phyloP scores from a whole-genome alignment of 208 protist genomes.

The Crithidia fasciculata region DNA sequence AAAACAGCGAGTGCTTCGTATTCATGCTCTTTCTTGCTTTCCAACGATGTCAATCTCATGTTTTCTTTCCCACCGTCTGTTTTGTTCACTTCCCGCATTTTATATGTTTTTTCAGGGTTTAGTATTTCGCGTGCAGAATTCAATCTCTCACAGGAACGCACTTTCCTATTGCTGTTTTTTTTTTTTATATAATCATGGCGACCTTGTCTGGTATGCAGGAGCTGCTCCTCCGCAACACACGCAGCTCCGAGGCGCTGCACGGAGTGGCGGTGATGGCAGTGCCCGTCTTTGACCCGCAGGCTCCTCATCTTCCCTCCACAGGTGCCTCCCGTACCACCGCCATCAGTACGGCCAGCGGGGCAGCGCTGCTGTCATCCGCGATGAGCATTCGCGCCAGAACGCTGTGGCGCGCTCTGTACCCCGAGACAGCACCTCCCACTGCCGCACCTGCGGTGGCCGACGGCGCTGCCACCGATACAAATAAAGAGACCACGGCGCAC shows the following conservation, averaged over 20 bases:
- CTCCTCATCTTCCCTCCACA: too few species aligned
- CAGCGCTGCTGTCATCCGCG: slow-evolving; percentile 14
- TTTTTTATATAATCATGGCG: neutral
- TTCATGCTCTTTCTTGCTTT: too few species aligned
- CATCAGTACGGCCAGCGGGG: neutral
- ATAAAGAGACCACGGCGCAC: neutral
- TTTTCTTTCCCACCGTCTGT: too few species aligned
- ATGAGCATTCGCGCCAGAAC: slow-evolving; percentile 40
- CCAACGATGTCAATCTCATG: too few species aligned
- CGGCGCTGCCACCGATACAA: neutral
- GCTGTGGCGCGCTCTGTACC: slow-evolving; percentile 53
- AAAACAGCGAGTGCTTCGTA: too few species aligned
- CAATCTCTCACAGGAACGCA: too few species aligned
- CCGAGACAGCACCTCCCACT: slow-evolving; percentile 34
- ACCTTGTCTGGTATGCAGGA: slow-evolving; percentile 9
- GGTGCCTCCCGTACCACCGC: neutral
- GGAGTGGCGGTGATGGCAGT: slow-evolving; percentile 38
- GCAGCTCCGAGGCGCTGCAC: slow-evolving; percentile 38
- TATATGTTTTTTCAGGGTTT: too few species aligned
- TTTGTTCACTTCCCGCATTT: too few species aligned
- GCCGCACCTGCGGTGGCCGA: neutral
- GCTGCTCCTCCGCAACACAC: slow-evolving; percentile 47
- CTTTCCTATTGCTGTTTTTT: neutral
- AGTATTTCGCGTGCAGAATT: too few species aligned
- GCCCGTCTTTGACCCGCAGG: slow-evolving; percentile 22